Percentiles rank a stretch among this genome's conserved stretches.
These are phyloP conservation scores for Dipteronia sinensis DNA, from an alignment of 345 rosid species.

Conservation along the genomic window DNA sequence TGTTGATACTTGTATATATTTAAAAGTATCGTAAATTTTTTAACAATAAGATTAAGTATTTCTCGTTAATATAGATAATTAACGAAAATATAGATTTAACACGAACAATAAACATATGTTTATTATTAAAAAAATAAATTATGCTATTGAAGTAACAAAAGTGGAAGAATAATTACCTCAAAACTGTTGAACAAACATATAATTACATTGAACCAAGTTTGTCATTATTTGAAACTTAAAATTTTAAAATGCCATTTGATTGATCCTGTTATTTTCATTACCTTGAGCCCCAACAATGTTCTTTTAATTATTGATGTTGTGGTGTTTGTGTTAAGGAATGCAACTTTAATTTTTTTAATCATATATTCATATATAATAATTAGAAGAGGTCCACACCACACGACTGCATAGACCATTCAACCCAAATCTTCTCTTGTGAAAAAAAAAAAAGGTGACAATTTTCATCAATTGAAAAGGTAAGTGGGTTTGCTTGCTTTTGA, in stretches of 20 bases:
- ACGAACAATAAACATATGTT: too few species aligned
- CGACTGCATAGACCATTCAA: background rate
- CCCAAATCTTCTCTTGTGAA: background rate
- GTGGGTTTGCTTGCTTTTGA: background rate
- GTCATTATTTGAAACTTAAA: background rate
- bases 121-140: too few species aligned
- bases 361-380: background rate
- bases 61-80: too few species aligned
- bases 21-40: too few species aligned
- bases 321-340: background rate
- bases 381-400: constrained; percentile 11
- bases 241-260: background rate
- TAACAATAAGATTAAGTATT: too few species aligned
- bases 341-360: background rate
- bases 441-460: background rate
- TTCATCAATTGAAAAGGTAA: background rate
- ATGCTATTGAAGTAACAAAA: too few species aligned
- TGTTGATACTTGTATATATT: too few species aligned
- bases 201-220: background rate
- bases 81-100: too few species aligned
- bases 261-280: background rate
- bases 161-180: background rate
- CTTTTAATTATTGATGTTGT: background rate
- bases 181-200: background rate
- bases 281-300: background rate